Percentiles rank a stretch among this genome's conserved stretches.
Evolutionary conservation across 2,329 filamentous ascomycete species (phyloP).

Genomic region (Colletotrichum simmondsii): DNA sequence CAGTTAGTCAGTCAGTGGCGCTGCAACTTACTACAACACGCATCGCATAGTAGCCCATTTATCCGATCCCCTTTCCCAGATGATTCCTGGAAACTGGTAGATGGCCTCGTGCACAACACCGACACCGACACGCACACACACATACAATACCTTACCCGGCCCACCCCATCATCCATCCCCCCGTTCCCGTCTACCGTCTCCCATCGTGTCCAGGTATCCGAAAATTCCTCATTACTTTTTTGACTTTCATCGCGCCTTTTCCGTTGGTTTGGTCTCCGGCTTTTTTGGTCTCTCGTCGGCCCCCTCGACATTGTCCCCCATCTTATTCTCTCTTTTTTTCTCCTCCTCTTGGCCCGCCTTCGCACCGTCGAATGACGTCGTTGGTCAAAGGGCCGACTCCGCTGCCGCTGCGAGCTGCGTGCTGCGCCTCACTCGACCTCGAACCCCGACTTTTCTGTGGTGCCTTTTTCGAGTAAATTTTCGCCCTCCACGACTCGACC

Average conservation of each 20-base stretch:
- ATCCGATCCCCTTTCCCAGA: neutral
- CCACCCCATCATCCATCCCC: neutral
- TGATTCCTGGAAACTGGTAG: neutral
- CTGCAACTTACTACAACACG: neutral
- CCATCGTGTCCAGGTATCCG: neutral
- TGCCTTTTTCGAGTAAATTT: slow-evolving; percentile 19
- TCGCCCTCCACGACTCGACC: slow-evolving; percentile 5
- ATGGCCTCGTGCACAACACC: neutral
- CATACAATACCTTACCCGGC: neutral
- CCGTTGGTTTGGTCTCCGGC: neutral
- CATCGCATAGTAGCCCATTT: neutral
- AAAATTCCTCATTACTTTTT: neutral
- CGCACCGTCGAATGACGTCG: slow-evolving; percentile 28
- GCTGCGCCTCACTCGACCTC: slow-evolving; percentile 32
- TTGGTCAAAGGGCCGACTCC: slow-evolving; percentile 30
- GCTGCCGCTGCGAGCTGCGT: slow-evolving; percentile 23
- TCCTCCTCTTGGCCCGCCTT: neutral
- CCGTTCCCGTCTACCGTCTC: neutral
- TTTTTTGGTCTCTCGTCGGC: neutral
- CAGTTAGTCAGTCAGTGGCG: neutral
- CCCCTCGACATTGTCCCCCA: neutral
- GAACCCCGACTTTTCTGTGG: slow-evolving; percentile 20
- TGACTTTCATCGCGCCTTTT: neutral
- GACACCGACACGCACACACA: neutral
- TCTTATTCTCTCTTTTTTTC: neutral